Evolutionary conservation across 1,139 yeast species (phyloP).

Genomic region (Geotrichum reessii): DNA sequence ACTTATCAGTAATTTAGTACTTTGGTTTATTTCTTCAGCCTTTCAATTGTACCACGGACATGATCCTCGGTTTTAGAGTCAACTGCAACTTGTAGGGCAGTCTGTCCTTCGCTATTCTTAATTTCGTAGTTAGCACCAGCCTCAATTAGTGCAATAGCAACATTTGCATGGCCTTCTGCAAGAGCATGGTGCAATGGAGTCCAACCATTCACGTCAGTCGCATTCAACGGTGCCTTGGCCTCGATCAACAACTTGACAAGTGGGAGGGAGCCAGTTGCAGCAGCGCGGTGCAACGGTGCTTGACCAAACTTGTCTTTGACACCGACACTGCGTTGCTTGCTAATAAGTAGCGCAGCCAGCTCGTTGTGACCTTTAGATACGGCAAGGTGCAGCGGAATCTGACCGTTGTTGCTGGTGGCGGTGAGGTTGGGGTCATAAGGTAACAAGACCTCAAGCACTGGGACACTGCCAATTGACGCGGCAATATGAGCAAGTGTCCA

Average conservation of each 20-base stretch:
- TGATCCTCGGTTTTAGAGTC: slow-evolving; percentile 43
- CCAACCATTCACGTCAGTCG: slow-evolving; percentile 70
- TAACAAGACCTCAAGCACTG: slow-evolving; percentile 44
- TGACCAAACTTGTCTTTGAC: slow-evolving; percentile 61
- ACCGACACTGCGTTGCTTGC: slow-evolving; percentile 49
- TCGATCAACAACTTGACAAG: slow-evolving; percentile 47
- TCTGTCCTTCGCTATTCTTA: slow-evolving; percentile 48
- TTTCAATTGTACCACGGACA: not conserved
- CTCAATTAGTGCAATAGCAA: slow-evolving; percentile 55
- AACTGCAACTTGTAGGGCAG: slow-evolving; percentile 56
- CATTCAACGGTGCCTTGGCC: slow-evolving; percentile 59
- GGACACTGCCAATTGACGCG: slow-evolving; percentile 61
- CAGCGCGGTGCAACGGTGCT: slow-evolving; percentile 77
- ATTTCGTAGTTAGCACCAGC: slow-evolving; percentile 59
- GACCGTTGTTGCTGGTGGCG: slow-evolving; percentile 57
- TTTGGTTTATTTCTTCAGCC: not conserved
- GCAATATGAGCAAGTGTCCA: slow-evolving; percentile 90
- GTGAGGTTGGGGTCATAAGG: slow-evolving; percentile 45
- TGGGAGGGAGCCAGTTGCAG: slow-evolving; percentile 63
- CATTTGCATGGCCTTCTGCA: slow-evolving; percentile 86
- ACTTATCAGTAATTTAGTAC: not conserved
- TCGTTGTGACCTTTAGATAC: slow-evolving; percentile 59
- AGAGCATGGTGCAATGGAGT: slow-evolving; percentile 85
- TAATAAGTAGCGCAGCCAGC: slow-evolving; percentile 49
- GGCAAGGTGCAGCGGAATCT: slow-evolving; percentile 72